Evolutionary conservation across 495 filamentous ascomycete species (phyloP).

Genomic region (Tuber microsphaerosporum): DNA sequence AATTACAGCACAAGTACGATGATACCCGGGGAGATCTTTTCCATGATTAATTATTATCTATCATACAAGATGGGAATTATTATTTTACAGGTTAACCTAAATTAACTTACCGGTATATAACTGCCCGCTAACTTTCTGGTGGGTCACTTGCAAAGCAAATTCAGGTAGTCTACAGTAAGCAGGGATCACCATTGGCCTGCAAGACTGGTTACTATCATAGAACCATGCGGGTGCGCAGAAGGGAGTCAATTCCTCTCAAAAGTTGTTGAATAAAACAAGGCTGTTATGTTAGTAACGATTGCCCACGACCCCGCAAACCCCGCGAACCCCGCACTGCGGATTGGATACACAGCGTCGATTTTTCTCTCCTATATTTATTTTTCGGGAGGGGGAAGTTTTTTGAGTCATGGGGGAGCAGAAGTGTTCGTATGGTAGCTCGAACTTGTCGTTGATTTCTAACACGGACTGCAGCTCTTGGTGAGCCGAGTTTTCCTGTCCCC

Average conservation of each 20-base stretch:
- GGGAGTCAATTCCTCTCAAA: not conserved
- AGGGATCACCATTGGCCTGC: not conserved
- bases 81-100: no score
- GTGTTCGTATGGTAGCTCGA: not conserved
- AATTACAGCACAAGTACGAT: no score
- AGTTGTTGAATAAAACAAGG: not conserved
- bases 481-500: not conserved
- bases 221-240: not conserved
- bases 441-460: not conserved
- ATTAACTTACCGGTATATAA: no score
- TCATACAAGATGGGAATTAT: no score
- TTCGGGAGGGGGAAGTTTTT: not conserved
- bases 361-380: not conserved
- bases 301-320: not conserved
- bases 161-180: not conserved
- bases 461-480: not conserved
- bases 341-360: not conserved
- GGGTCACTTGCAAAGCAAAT: no score
- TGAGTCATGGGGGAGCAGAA: not conserved
- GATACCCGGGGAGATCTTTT: no score
- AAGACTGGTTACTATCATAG: not conserved
- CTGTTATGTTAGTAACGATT: not conserved
- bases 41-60: no score
- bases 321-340: not conserved
- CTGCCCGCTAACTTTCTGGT: no score